phyloP scores from a whole-genome alignment of 2,329 filamentous ascomycete species.

The Colletotrichum orchidophilum region DNA sequence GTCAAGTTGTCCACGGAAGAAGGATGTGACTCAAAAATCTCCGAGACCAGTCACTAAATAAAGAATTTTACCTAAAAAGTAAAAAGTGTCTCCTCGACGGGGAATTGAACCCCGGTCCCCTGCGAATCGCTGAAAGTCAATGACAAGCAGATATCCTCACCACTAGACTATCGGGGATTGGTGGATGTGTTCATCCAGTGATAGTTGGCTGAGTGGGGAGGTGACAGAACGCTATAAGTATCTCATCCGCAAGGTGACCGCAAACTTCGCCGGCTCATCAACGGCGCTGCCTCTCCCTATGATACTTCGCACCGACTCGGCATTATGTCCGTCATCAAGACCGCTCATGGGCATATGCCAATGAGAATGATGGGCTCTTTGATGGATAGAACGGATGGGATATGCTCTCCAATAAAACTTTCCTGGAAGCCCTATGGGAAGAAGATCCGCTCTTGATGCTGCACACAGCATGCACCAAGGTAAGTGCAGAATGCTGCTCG shows the following conservation, averaged over 20 bases:
- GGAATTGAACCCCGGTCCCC: neutral
- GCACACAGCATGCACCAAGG: neutral
- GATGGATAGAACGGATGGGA: neutral
- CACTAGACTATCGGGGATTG: neutral
- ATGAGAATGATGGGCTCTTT: neutral
- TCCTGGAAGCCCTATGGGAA: neutral
- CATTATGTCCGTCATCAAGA: neutral
- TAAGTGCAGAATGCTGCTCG: no score
- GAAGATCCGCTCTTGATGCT: neutral
- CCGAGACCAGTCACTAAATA: no score
- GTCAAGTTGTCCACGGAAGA: no score
- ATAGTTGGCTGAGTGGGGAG: neutral
- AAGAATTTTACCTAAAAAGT: no score
- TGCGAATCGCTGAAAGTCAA: neutral
- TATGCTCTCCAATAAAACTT: neutral
- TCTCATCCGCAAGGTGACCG: fast-evolving
- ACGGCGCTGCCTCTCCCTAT: no score
- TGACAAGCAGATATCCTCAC: neutral
- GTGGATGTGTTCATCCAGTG: neutral
- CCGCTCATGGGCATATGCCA: neutral
- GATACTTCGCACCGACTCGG: neutral
- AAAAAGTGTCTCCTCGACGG: neutral
- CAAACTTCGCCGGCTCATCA: no score
- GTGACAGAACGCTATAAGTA: fast-evolving
- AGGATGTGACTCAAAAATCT: no score